Base-by-base conservation (phyloP, 306 rosid species). In the Corylus americana region DNA sequence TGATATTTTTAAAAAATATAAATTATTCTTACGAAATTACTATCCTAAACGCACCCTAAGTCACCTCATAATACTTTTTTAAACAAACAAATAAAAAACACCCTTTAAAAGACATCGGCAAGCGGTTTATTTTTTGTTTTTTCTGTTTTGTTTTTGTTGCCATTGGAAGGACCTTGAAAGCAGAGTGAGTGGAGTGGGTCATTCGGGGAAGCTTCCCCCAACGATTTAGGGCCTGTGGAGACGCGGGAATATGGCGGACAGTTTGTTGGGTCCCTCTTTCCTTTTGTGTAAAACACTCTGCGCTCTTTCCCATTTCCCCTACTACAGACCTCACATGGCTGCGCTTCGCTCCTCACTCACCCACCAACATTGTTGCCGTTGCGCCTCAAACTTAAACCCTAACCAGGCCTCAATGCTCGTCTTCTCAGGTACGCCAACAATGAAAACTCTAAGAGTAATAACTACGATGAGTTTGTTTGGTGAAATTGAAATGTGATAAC, bases 391-490 rank as follows among this genome's bases (percentile, higher is more conserved):
- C 81, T 80, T 88, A 42, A 82, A 70, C 78, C 87, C 86, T 50
- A 54, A 77, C 29, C 87, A 80, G 59, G 95, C 95, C 2, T 79
- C 97, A 4, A 64, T 94, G 76, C 97, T 94, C 71, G 97, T 94
- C 87, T 94, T 94, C 77, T 94, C 97, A 55, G 90, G 91, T 83
- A 63, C 7, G 45, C 6, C 18, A 25, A 11, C 73, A 45, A 20
- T 69, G 9, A 8, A 69, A 44, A 18, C 13, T 44, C 11, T 44
- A 8, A 25, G 5, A 58, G 11, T 20, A 25, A 62, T 29, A 3
- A 0, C 27, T 27, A 27, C 1, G 11, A 25, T 50, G 44, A 25
- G 9, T 3, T 11, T 73, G 16, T 16, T 53, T 27, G 27, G 39
- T 13, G 8, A 73, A 54, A 31, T 20, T 54, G 22, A 12, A 22